Conservation (phyloP, 2,329 filamentous ascomycete species). For the Rhinocladiella mackenziei region DNA sequence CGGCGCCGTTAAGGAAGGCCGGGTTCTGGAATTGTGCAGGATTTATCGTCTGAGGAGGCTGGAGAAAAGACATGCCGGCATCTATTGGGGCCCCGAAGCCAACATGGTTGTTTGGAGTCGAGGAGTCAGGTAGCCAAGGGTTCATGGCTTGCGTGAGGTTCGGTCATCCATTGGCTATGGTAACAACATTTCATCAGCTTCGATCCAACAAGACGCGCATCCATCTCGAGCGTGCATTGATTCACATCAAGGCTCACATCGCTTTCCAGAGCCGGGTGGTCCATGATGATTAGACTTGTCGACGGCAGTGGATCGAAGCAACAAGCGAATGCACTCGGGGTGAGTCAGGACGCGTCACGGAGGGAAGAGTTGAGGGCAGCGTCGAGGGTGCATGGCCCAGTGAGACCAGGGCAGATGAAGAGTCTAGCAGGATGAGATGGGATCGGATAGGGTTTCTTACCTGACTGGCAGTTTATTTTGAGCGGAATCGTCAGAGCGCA, state of each 20-base stretch:
- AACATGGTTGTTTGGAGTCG: constrained; percentile 48
- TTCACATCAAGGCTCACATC: constrained; percentile 1
- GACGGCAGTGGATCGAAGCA: constrained; percentile 11
- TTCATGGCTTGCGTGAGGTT: constrained; percentile 48
- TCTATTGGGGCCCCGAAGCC: constrained; percentile 46
- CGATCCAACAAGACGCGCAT: constrained; percentile 10
- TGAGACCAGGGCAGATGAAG: constrained; percentile 7
- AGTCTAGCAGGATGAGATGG: constrained; percentile 16
- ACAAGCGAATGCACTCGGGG: constrained; percentile 6
- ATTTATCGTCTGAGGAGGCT: constrained; percentile 47
- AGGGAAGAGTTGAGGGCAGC: constrained; percentile 3
- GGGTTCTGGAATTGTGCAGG: constrained; percentile 49
- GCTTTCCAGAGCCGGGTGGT: constrained; percentile 2
- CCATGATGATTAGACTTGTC: constrained; percentile 8
- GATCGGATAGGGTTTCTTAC: constrained; percentile 28
- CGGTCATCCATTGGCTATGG: constrained; percentile 44
- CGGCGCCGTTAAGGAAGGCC: constrained; percentile 74
- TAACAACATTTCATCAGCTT: constrained; percentile 33
- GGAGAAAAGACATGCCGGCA: constrained; percentile 47
- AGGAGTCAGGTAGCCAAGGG: constrained; percentile 49
- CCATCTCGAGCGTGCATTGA: constrained; percentile 11
- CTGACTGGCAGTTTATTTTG: constrained; percentile 28
- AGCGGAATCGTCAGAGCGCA: constrained; percentile 30
- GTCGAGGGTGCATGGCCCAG: constrained; percentile 1
- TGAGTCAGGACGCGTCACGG: constrained; percentile 19